Base-by-base conservation (phyloP, 176 grass and related monocot species). In the Phoenix roebelenii region DNA sequence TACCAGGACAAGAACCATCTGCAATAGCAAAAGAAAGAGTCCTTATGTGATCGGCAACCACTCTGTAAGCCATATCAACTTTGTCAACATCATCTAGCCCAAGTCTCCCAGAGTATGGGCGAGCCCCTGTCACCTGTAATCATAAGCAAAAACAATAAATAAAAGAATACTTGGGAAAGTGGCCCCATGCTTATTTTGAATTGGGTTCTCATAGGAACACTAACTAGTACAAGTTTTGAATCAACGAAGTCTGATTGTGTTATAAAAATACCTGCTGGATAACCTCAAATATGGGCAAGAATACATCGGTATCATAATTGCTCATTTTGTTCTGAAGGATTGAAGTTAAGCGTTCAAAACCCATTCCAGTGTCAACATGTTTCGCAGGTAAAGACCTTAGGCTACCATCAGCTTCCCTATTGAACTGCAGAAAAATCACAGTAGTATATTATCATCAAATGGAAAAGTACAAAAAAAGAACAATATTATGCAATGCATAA, bases 241-340 rank as follows among this genome's bases (percentile, higher is more conserved):
- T 15, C 25, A 16, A 44, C 1, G 23, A 56, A 39, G 4, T 32
- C 17, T 16, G 52, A 39, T 68, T 28, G 7, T 22, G 30, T 44
- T 44, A n/a, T n/a, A 18, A 79, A 80, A 29, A 32, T 77, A 98
- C 93, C 55, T 85, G 32, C 73, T 91, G 84, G 63, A 98, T 92
- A 30, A 79, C 84, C 71, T 92, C 84, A 79, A 98, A 98, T 71
- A 98, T 71, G 48, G 87, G 93, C 67, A 71, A 66, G 64, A 97
- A 97, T 61, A 97, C 22, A 68, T 91, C 84, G 4, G 92, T 91
- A 55, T 97, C 92, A 64, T 97, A 97, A 55, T 97, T 97, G 83
- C 87, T 91, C 92, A 97, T 85, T 82, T 97, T 97, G 23, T 85
- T 85, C 61, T 97, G 87, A 88, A 97, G 87, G 54, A 91, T 84